Conservation (phyloP, 2,329 filamentous ascomycete genomes). For the Hypoxylon sp. region DNA sequence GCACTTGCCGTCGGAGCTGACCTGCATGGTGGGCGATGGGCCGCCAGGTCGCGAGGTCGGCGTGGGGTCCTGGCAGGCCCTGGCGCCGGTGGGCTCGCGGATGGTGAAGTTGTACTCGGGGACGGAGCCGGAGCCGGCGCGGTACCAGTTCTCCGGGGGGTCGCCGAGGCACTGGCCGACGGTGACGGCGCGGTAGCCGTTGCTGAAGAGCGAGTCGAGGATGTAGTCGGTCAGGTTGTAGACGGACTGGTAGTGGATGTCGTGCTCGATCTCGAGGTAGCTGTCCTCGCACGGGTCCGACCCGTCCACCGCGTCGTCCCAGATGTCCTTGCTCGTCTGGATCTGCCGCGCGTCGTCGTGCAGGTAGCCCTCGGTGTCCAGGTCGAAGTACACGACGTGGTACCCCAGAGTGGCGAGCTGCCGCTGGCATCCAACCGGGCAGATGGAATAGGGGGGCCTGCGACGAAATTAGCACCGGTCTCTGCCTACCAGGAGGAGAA, state of each 20-base stretch:
- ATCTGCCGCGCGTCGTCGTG: conserved; percentile 46
- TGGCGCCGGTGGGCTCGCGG: conserved; percentile 43
- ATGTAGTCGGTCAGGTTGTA: conserved; percentile 57
- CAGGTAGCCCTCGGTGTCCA: conserved; percentile 47
- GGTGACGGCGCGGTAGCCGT: conserved; percentile 58
- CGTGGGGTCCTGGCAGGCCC: conserved; percentile 35
- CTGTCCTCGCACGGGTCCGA: conserved; percentile 42
- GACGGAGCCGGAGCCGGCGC: conserved; percentile 44
- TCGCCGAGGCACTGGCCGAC: conserved; percentile 65
- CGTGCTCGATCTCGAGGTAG: conserved; percentile 53
- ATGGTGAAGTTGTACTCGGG: conserved; percentile 41
- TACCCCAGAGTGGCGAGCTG: conserved; percentile 44
- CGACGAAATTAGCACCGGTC: conserved; percentile 17
- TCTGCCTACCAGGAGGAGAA: not conserved
- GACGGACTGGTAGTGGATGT: conserved; percentile 57
- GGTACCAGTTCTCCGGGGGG: conserved; percentile 61
- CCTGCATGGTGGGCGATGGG: conserved; percentile 35
- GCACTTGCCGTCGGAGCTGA: conserved; percentile 42
- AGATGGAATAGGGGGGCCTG: conserved; percentile 47
- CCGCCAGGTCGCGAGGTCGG: conserved; percentile 26
- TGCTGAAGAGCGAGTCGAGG: conserved; percentile 50
- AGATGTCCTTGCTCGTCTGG: conserved; percentile 48
- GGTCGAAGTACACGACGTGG: conserved; percentile 44
- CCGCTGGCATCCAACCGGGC: conserved; percentile 39
- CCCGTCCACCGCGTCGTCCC: conserved; percentile 47